phyloP scores from a whole-genome alignment of 345 rosid species.

The Eucalyptus fibrosa region DNA sequence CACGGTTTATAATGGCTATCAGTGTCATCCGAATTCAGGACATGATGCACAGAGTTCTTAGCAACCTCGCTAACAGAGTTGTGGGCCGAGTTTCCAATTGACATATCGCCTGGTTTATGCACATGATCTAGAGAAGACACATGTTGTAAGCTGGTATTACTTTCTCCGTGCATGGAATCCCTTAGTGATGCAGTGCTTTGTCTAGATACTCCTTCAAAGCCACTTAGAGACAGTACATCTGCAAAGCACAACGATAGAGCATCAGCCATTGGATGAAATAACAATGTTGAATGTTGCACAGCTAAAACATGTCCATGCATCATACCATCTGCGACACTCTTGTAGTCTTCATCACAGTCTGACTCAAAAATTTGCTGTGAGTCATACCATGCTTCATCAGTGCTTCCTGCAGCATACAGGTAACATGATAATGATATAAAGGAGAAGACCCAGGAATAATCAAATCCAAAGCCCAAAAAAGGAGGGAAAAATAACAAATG shows the following conservation, averaged over 20 bases:
- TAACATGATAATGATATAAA: neutral
- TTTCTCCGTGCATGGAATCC: conserved; percentile 25
- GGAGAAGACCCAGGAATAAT: neutral
- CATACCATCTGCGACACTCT: conserved; percentile 81
- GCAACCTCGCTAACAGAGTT: neutral
- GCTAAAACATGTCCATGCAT: neutral
- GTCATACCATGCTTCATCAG: conserved; percentile 70
- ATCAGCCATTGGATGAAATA: neutral
- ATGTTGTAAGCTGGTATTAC: conserved; percentile 1
- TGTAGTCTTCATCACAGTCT: conserved; percentile 79
- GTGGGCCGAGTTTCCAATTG: conserved; percentile 9
- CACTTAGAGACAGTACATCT: conserved; percentile 58
- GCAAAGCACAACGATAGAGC: neutral
- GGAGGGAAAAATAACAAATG: neutral
- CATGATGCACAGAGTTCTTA: conserved; percentile 3
- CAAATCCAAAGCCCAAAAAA: neutral
- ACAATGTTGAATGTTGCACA: neutral
- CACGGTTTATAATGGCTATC: conserved; percentile 15
- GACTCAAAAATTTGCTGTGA: conserved; percentile 57
- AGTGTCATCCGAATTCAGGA: conserved; percentile 6
- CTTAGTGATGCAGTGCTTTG: conserved; percentile 24
- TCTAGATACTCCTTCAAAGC: conserved; percentile 36
- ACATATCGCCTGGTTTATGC: conserved; percentile 24
- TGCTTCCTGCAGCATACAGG: conserved; percentile 28
- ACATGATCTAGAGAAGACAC: conserved; percentile 12